Evolutionary conservation across 352 stramenopile genomes (phyloP).

Genomic region (Phytophthora colocasiae): DNA sequence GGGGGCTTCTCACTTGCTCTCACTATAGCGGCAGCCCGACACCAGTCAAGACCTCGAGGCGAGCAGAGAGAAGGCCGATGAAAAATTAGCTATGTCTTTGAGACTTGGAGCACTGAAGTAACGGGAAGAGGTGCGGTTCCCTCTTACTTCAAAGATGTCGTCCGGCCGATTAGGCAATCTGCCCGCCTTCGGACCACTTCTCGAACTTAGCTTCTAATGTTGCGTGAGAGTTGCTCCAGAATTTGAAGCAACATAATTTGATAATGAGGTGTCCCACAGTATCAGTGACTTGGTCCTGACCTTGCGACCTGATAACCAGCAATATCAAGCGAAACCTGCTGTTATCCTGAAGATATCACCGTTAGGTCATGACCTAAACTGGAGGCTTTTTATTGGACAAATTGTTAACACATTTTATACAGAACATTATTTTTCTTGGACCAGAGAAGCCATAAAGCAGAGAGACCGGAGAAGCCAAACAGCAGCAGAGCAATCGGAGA

Average conservation of each 20-base stretch:
- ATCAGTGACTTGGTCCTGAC: background rate
- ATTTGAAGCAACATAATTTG: no score
- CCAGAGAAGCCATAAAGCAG: background rate
- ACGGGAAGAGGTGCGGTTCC: conserved; percentile 39
- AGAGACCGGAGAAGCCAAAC: no score
- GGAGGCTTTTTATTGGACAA: background rate
- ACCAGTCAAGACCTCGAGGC: conserved; percentile 30
- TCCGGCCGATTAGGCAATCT: background rate
- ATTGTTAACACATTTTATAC: background rate
- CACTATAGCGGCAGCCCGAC: conserved; percentile 24
- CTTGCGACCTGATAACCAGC: background rate
- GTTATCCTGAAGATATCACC: background rate
- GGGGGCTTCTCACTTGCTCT: conserved; percentile 20
- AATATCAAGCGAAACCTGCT: background rate
- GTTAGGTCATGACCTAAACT: background rate
- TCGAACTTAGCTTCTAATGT: no score
- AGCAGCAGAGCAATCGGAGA: no score
- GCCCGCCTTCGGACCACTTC: no score
- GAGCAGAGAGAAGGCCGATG: conserved; percentile 17
- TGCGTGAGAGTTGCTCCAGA: no score
- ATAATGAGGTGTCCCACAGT: no score
- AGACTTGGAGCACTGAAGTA: conserved; percentile 22
- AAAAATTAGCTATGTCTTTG: conserved; percentile 26
- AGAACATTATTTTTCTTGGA: background rate
- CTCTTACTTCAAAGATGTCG: conserved; percentile 1